Percentiles rank a stretch among this genome's conserved stretches.
Evolutionary conservation across 2,329 filamentous ascomycete genomes (phyloP).

Genomic region (Kalmusia sp.): DNA sequence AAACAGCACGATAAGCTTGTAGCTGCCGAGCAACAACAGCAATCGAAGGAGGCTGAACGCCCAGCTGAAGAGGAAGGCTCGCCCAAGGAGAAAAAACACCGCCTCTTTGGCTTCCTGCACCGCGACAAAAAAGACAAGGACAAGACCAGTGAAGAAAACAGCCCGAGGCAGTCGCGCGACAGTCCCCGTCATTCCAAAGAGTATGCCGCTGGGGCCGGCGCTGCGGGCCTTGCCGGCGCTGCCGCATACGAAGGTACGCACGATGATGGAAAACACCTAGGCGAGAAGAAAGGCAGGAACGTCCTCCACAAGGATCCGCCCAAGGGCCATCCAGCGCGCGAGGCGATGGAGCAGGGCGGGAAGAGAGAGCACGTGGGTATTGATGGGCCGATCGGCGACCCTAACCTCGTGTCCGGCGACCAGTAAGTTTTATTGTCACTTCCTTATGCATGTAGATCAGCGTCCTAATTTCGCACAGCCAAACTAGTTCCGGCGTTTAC

Average conservation of each 20-base stretch:
- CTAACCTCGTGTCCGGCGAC: conserved; percentile 32
- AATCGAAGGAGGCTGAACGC: conserved; percentile 15
- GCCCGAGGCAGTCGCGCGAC: conserved; percentile 28
- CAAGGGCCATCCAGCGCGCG: conserved; percentile 39
- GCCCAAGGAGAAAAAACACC: conserved; percentile 44
- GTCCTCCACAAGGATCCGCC: conserved; percentile 53
- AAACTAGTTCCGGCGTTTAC: conserved; percentile 24
- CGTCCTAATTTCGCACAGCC: conserved; percentile 17
- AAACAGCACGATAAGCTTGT: conserved; percentile 15
- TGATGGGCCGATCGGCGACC: conserved; percentile 38
- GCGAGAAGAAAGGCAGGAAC: conserved; percentile 39
- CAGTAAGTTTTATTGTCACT: conserved; percentile 27
- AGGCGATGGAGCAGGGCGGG: conserved; percentile 30
- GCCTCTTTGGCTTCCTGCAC: conserved; percentile 49
- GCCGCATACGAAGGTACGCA: conserved; percentile 23
- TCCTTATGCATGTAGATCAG: not conserved
- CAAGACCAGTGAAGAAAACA: conserved; percentile 20
- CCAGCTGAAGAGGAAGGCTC: conserved; percentile 21
- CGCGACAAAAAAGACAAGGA: conserved; percentile 51
- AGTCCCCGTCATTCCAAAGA: conserved; percentile 31
- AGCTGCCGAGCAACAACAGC: conserved; percentile 20
- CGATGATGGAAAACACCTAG: conserved; percentile 18
- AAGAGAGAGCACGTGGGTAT: conserved; percentile 37
- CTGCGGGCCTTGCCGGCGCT: conserved; percentile 24
- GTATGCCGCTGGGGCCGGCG: conserved; percentile 29